Evolutionary conservation across 1,284 basidiomycete species (phyloP).

Genomic region (Omphalotus olearius): DNA sequence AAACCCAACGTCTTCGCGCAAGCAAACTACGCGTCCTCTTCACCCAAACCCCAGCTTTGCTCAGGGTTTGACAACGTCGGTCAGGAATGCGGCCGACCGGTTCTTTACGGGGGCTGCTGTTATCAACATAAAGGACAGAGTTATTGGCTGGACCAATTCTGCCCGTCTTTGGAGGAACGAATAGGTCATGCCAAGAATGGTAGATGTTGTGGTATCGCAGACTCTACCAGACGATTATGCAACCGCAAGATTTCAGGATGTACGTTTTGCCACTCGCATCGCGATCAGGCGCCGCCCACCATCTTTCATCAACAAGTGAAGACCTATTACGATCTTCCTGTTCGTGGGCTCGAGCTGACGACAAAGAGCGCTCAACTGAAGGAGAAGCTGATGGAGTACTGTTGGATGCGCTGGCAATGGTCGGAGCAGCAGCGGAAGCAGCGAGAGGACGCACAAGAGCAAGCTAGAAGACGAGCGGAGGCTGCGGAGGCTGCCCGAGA

Average conservation of each 20-base stretch:
- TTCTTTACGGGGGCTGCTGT: neutral
- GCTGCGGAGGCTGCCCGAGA: neutral
- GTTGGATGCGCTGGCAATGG: neutral
- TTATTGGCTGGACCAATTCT: neutral
- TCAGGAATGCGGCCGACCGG: neutral
- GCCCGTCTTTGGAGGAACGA: neutral
- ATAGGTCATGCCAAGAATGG: neutral
- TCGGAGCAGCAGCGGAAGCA: neutral
- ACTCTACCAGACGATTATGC: neutral
- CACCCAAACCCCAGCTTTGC: neutral
- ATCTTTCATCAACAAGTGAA: neutral
- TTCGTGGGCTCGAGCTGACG: neutral
- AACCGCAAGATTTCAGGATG: neutral
- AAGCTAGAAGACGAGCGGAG: neutral
- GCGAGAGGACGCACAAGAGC: neutral
- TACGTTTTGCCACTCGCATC: conserved; percentile 4
- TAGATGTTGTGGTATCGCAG: neutral
- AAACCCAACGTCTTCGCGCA: neutral
- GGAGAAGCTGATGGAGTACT: conserved; percentile 4
- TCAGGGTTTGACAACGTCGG: neutral
- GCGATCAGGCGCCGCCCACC: neutral
- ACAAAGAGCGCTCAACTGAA: neutral
- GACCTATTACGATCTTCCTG: neutral
- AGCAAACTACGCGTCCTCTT: neutral
- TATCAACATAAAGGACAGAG: neutral